These are phyloP conservation scores for Colletotrichum acutatum DNA, from an alignment of 2,329 filamentous ascomycete genomes.

Conservation along the genomic window DNA sequence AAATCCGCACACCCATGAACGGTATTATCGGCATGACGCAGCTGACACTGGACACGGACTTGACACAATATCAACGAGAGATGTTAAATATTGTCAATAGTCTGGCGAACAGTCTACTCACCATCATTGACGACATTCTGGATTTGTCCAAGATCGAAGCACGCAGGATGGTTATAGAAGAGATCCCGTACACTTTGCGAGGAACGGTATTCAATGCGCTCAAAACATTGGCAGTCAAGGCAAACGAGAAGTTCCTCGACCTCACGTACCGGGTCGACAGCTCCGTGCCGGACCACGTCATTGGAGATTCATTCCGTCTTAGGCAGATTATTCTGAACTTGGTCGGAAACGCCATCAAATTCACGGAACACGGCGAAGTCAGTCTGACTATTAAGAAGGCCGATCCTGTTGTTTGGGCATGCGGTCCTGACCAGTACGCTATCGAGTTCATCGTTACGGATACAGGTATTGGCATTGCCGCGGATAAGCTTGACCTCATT, in stretches of 20 bases:
- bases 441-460: conserved; percentile 97
- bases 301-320: conserved; percentile 95
- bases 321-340: conserved; percentile 97
- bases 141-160: conserved; percentile 89
- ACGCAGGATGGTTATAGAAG: conserved; percentile 97
- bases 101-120: conserved; percentile 92
- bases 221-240: conserved; percentile 96
- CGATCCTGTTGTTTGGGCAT: conserved; percentile 73
- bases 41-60: conserved; percentile 91
- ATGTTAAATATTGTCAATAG: conserved; percentile 99
- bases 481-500: conserved; percentile 95
- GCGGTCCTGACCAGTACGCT: conserved; percentile 81
- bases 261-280: conserved; percentile 94
- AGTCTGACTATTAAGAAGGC: conserved; percentile 86
- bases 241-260: conserved; percentile 94
- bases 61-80: conserved; percentile 95
- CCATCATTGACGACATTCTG: conserved; percentile 90
- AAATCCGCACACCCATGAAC: conserved; percentile 97
- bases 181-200: conserved; percentile 94
- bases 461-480: conserved; percentile 95
- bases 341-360: conserved; percentile 98
- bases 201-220: conserved; percentile 97
- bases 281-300: conserved; percentile 92
- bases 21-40: conserved; percentile 99
- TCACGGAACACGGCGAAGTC: conserved; percentile 96